These are phyloP conservation scores for Pseudopyrenochaeta lycopersici DNA, from an alignment of 2,329 filamentous ascomycete genomes.

Conservation along the genomic window DNA sequence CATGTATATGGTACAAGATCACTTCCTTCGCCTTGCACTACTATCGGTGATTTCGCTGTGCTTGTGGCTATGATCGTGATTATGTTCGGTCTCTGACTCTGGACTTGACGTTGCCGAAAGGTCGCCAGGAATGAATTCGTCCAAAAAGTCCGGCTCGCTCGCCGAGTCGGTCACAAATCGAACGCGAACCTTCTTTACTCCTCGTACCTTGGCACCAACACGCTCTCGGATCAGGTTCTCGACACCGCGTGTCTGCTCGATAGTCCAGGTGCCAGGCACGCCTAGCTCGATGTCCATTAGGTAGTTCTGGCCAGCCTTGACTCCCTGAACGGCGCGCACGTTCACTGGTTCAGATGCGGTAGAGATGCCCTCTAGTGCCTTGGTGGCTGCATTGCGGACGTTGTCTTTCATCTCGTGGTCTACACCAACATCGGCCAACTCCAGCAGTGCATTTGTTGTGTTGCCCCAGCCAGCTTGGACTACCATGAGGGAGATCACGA, in stretches of 20 bases:
- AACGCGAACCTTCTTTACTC: conserved; percentile 83
- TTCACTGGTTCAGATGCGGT: conserved; percentile 67
- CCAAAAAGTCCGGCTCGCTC: conserved; percentile 66
- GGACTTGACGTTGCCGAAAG: conserved; percentile 39
- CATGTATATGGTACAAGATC: conserved; percentile 26
- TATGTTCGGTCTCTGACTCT: conserved; percentile 39
- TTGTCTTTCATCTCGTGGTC: conserved; percentile 82
- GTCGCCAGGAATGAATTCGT: conserved; percentile 67
- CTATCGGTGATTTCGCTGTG: conserved; percentile 28
- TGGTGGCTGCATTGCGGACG: conserved; percentile 69
- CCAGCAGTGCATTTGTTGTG: conserved; percentile 80
- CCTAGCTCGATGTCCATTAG: conserved; percentile 88
- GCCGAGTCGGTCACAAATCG: conserved; percentile 80
- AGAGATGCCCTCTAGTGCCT: conserved; percentile 51
- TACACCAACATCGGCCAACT: conserved; percentile 89
- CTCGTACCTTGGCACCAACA: conserved; percentile 80
- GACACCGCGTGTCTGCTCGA: conserved; percentile 73
- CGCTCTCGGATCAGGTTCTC: conserved; percentile 77
- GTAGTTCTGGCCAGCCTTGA: conserved; percentile 97
- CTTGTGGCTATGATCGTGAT: conserved; percentile 33
- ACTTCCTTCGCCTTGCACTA: conserved; percentile 30
- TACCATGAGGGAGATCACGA: conserved; percentile 93
- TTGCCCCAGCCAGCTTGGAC: conserved; percentile 90
- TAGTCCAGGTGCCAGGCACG: conserved; percentile 78
- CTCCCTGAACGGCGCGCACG: conserved; percentile 80